Percentiles rank a stretch among this genome's conserved stretches.
Evolutionary conservation across 2,329 filamentous ascomycete genomes (phyloP).

Genomic region (Fonsecaea multimorphosa): DNA sequence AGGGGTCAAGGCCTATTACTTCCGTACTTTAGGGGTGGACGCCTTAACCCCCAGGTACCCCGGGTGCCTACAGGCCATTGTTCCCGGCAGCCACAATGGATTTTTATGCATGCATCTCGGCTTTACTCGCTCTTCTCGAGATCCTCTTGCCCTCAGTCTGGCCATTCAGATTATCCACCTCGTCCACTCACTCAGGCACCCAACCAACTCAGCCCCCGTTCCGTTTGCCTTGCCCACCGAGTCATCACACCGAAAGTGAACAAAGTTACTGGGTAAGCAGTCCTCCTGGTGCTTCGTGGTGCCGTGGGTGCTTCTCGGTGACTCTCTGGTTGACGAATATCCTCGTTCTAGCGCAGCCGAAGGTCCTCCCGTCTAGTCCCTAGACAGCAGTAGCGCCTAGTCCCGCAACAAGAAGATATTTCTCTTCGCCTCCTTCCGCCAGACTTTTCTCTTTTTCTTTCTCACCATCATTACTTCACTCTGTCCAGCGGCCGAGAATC

Average conservation of each 20-base stretch:
- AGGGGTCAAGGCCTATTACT: too few relatives aligned
- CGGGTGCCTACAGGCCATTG: background rate
- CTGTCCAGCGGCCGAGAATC: slow-evolving; percentile 27
- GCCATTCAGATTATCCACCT: background rate
- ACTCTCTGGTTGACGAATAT: slow-evolving; percentile 5
- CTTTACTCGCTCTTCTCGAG: slow-evolving; percentile 27
- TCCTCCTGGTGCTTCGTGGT: background rate
- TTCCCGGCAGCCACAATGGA: background rate
- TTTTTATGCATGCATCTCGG: slow-evolving; percentile 31
- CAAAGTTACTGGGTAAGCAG: background rate
- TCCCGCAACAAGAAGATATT: slow-evolving; percentile 1
- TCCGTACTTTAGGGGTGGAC: background rate
- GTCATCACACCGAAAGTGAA: background rate
- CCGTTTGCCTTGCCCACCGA: background rate
- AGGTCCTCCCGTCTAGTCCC: slow-evolving; percentile 1
- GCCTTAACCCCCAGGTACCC: background rate
- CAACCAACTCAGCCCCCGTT: background rate
- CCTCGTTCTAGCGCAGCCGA: slow-evolving; percentile 10
- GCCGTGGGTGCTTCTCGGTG: background rate
- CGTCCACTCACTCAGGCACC: background rate
- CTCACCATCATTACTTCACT: slow-evolving; percentile 34
- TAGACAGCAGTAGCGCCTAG: slow-evolving; percentile 2
- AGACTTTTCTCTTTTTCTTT: slow-evolving; percentile 24
- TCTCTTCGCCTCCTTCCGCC: slow-evolving; percentile 36
- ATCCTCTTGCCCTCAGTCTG: background rate